These are phyloP conservation scores for Lentinula edodes DNA, from an alignment of 768 basidiomycete genomes.

Conservation along the genomic window DNA sequence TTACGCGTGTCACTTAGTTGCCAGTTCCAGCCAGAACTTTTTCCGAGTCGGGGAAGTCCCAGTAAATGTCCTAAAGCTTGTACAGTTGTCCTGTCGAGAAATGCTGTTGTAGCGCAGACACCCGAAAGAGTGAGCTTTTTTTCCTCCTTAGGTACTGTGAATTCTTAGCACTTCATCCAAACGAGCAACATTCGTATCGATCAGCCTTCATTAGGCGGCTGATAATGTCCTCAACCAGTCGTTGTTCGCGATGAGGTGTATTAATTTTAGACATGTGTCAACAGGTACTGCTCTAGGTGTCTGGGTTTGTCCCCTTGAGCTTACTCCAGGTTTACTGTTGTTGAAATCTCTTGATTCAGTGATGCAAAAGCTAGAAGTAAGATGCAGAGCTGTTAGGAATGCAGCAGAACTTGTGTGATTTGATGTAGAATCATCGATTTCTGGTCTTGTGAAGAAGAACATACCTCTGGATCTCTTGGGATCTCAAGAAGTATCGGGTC, in stretches of 20 bases:
- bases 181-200: neutral
- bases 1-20: too few species aligned
- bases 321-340: neutral
- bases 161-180: neutral
- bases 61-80: too few species aligned
- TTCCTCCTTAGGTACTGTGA: neutral
- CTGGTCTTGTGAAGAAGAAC: neutral
- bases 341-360: neutral
- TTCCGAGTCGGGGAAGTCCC: too few species aligned
- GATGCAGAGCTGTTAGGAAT: neutral
- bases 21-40: too few species aligned
- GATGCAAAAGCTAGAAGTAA: conserved; percentile 4
- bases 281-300: conserved; percentile 41
- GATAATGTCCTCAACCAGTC: neutral
- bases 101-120: conserved; percentile 25
- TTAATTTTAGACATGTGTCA: neutral
- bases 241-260: neutral
- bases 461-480: too few species aligned
- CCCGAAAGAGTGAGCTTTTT: conserved; percentile 30
- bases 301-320: conserved; percentile 37
- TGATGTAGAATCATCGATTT: neutral
- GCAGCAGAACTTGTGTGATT: conserved; percentile 1
- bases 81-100: conserved; percentile 23
- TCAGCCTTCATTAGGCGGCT: neutral
- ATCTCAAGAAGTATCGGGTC: neutral